These are phyloP conservation scores for Globisporangium splendens DNA, from an alignment of 352 stramenopile genomes.

Conservation along the genomic window DNA sequence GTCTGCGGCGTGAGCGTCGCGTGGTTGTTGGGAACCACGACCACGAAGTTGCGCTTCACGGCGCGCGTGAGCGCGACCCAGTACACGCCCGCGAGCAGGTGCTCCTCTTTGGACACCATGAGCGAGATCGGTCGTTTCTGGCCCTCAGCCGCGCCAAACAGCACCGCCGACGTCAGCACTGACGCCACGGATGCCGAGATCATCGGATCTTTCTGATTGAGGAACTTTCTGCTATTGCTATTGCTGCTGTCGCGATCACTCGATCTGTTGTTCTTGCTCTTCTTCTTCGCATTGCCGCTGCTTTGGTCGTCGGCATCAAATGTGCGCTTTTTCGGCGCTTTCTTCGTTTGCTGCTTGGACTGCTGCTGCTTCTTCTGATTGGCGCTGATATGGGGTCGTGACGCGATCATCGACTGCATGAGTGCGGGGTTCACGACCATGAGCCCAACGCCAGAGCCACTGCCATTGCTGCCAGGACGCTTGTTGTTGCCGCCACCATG, in stretches of 20 bases:
- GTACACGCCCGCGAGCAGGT: constrained; percentile 50
- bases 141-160: constrained; percentile 5
- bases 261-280: constrained; percentile 3
- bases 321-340: constrained; percentile 19
- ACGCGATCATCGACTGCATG: constrained; percentile 20
- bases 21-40: constrained; percentile 39
- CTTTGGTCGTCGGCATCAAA: background rate
- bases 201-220: constrained; percentile 7
- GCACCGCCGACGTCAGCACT: constrained; percentile 11
- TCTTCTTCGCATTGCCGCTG: constrained; percentile 4
- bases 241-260: background rate
- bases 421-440: constrained; percentile 17
- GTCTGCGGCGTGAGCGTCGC: constrained; percentile 21
- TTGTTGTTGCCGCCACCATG: background rate
- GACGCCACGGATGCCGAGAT: constrained; percentile 9
- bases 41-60: constrained; percentile 35
- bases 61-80: constrained; percentile 53
- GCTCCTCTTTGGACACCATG: constrained; percentile 28
- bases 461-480: constrained; percentile 1
- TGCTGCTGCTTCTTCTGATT: constrained; percentile 3
- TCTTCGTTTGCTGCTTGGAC: constrained; percentile 7
- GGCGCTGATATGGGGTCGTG: background rate
- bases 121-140: constrained; percentile 17
- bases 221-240: background rate
- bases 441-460: background rate